Evolutionary conservation across 108 stramenopile species (phyloP), one percentile per base, ranked within the genome.

Genomic region (Pseudonitzschia multistriata): DNA sequence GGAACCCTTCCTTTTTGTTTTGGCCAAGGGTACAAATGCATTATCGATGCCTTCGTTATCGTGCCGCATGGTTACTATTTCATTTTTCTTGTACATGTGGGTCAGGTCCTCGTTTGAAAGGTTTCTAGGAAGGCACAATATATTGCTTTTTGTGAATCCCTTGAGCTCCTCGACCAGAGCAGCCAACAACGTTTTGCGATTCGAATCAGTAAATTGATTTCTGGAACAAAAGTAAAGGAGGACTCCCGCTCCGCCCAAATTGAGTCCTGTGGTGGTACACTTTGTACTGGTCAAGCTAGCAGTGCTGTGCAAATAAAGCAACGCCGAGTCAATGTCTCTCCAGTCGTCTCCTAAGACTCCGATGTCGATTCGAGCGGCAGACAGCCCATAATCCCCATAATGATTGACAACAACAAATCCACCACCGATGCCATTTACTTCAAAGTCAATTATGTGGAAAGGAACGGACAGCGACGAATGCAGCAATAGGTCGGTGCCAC

Each of bases 391-490:
- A 33, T 65, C 72, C 21, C 72, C 72, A 37, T 73, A 73, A 22
- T 73, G 72, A 29, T 66, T 73, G 24, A 73, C 72, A 28, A 73
- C 64, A 8, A 73, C 37, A 45, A 73, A 73, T 40, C 72, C 72
- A 25, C 72, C 72, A 29, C 72, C 72, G n/a, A 49, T 33, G 5
- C 36, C 63, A 36, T 62, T 47, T 6, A 73, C 63, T 19, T 73
- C 52, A 29, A 73, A 73, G 40, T 73, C 50, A n/a, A 22, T 49
- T 21, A 73, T 73, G 40, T 73, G 62, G 54, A 73, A 73, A 15
- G 72, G 72, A 14, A 73, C 72, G 37, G 72, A 73, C 5, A 73
- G 33, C 15, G 48, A 49, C 8, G 72, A 62, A 15, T 62, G 62
- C 6, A 42, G 50, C 39, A 73, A 22, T 27, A 73, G 72, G 13